Conservation (phyloP, 2,329 filamentous ascomycete species). For the Acarospora socialis region DNA sequence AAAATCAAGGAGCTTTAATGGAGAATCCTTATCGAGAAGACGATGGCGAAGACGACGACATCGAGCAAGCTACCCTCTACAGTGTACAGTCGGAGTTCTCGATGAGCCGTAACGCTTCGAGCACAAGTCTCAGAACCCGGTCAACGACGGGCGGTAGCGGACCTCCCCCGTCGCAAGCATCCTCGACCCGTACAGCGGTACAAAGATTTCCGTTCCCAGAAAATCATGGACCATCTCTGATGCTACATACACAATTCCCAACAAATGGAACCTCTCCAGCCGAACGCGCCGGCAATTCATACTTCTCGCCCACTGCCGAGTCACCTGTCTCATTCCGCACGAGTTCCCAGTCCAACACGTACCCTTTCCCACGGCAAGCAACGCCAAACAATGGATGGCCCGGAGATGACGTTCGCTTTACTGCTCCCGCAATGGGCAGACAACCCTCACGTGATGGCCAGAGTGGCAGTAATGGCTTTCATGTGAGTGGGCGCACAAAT, state of each 20-base stretch:
- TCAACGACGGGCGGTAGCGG: conserved; percentile 54
- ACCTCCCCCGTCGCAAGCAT: conserved; percentile 23
- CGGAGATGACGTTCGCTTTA: conserved; percentile 68
- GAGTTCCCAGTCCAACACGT: conserved; percentile 47
- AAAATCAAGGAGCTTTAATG: conserved; percentile 47
- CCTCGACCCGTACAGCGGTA: conserved; percentile 43
- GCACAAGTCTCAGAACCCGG: conserved; percentile 57
- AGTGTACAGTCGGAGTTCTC: conserved; percentile 34
- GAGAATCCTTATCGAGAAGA: conserved; percentile 69
- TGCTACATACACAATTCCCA: conserved; percentile 50
- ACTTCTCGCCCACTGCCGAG: conserved; percentile 80
- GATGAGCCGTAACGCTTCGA: conserved; percentile 56
- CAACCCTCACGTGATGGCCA: conserved; percentile 65
- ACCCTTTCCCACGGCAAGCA: conserved; percentile 60
- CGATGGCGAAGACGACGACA: conserved; percentile 29
- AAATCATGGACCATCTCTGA: conserved; percentile 39
- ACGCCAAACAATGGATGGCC: conserved; percentile 54
- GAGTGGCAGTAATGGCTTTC: conserved; percentile 48
- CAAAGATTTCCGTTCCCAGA: conserved; percentile 57
- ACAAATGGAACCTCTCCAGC: conserved; percentile 42
- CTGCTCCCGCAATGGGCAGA: conserved; percentile 72
- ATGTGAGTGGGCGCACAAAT: conserved; percentile 44
- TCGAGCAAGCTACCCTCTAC: conserved; percentile 35
- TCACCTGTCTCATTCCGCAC: conserved; percentile 40
- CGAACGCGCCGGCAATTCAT: conserved; percentile 58